Conservation (phyloP, 2,329 filamentous ascomycete species). For the Ascochyta koolunga region DNA sequence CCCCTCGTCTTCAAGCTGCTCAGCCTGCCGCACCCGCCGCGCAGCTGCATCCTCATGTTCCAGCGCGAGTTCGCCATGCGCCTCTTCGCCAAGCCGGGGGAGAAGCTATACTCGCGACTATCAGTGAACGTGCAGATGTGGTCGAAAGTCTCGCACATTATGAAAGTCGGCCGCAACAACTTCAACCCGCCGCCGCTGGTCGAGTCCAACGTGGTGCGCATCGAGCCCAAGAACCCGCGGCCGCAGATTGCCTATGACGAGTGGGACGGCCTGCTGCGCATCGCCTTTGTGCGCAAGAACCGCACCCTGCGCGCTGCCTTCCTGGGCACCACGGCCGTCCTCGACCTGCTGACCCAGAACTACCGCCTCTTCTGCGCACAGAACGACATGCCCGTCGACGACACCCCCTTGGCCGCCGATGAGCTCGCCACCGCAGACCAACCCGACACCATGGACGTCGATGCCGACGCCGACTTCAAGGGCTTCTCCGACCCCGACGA, state of each 20-base stretch:
- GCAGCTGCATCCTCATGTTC: constrained; percentile 91
- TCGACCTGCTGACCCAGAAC: constrained; percentile 84
- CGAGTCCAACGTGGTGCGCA: constrained; percentile 86
- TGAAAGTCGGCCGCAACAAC: constrained; percentile 96
- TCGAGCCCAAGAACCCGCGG: constrained; percentile 83
- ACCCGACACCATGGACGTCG: constrained; percentile 56
- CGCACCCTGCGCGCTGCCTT: constrained; percentile 84
- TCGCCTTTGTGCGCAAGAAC: constrained; percentile 88
- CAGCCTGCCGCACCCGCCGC: constrained; percentile 77
- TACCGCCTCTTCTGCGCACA: constrained; percentile 90
- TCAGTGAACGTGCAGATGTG: constrained; percentile 95
- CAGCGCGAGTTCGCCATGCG: constrained; percentile 94
- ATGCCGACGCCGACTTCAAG: constrained; percentile 54
- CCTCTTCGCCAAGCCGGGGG: constrained; percentile 84
- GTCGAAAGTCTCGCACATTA: constrained; percentile 72
- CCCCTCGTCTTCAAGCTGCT: constrained; percentile 92
- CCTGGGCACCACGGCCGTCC: constrained; percentile 78
- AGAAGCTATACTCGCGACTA: constrained; percentile 88
- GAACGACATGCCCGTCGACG: constrained; percentile 79
- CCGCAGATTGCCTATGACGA: constrained; percentile 93
- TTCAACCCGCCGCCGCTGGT: constrained; percentile 95
- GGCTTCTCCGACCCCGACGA: constrained; percentile 61
- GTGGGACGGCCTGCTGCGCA: constrained; percentile 86
- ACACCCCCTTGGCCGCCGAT: constrained; percentile 48
- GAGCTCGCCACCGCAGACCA: constrained; percentile 43